A percentile compares a stretch with the other conserved stretches of the same genome.
Evolutionary conservation across 2,329 filamentous ascomycete genomes (phyloP).

Genomic region (Fusarium floridanum): DNA sequence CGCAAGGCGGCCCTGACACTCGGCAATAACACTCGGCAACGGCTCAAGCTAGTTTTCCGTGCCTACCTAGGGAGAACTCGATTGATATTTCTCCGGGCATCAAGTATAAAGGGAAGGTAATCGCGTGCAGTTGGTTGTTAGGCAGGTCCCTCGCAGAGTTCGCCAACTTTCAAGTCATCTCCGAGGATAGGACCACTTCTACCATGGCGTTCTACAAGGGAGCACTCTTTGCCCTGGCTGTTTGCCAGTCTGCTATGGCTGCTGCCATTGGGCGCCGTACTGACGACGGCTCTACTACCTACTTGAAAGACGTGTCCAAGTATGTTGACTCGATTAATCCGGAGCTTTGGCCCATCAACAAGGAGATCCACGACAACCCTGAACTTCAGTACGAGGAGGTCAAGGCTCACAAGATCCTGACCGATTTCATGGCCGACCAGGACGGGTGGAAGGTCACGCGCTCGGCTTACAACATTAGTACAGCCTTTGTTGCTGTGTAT

Average conservation of each 20-base stretch:
- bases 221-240: neutral
- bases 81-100: neutral
- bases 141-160: neutral
- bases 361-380: conserved; percentile 57
- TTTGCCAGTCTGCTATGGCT: neutral
- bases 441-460: neutral
- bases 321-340: neutral
- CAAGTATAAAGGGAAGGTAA: neutral
- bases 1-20: neutral
- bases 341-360: conserved; percentile 46
- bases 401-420: conserved; percentile 55
- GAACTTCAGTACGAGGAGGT: conserved; percentile 57
- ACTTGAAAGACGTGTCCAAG: neutral
- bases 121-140: neutral
- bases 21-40: neutral
- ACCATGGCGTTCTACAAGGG: neutral
- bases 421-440: conserved; percentile 50
- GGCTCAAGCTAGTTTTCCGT: neutral
- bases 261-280: neutral
- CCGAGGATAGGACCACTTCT: neutral
- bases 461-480: neutral
- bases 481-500: neutral
- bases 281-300: neutral
- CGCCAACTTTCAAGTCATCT: neutral
- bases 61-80: neutral